A percentile compares a stretch with the other conserved stretches of the same genome.
These are phyloP conservation scores for Choiromyces venosus DNA, from an alignment of 495 filamentous ascomycete genomes.

Conservation along the genomic window DNA sequence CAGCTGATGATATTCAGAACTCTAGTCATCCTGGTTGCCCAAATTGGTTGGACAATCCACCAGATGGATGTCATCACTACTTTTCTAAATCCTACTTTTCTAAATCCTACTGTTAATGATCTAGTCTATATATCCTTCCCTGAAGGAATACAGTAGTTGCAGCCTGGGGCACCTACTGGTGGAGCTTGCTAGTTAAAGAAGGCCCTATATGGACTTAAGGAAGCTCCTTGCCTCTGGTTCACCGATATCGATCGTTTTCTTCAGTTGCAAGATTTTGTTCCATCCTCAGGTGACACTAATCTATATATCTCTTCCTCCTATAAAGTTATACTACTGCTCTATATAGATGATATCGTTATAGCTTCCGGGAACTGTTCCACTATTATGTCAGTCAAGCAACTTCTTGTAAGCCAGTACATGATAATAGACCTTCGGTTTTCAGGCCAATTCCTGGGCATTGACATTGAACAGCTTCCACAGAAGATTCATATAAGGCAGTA, in stretches of 20 bases:
- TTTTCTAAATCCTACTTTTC: too few relatives aligned
- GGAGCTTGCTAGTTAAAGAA: slow-evolving; percentile 1
- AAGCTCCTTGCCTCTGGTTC: slow-evolving; percentile 18
- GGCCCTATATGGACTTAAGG: slow-evolving; percentile 22
- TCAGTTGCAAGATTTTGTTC: slow-evolving; percentile 3
- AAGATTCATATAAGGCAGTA: too few relatives aligned
- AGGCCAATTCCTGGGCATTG: slow-evolving; percentile 7
- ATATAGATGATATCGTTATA: slow-evolving; percentile 21
- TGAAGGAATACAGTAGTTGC: slow-evolving; percentile 6
- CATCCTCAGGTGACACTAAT: slow-evolving; percentile 2
- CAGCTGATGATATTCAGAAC: slow-evolving; percentile 14
- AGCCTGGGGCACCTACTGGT: not conserved
- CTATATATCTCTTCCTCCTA: not conserved
- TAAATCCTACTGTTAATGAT: slow-evolving; percentile 13
- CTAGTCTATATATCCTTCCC: slow-evolving; percentile 18
- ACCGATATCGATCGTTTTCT: slow-evolving; percentile 11
- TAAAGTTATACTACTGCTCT: slow-evolving; percentile 12
- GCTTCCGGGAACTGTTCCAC: not conserved
- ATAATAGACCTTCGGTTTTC: slow-evolving; percentile 14
- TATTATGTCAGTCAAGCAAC: not conserved
- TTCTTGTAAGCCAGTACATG: not conserved
- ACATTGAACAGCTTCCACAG: not conserved
- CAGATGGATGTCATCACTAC: slow-evolving; percentile 26
- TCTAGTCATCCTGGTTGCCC: not conserved
- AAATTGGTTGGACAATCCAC: slow-evolving; percentile 14